phyloP scores from a whole-genome alignment of 2,329 filamentous ascomycete species.

The Bipolaris victoriae region DNA sequence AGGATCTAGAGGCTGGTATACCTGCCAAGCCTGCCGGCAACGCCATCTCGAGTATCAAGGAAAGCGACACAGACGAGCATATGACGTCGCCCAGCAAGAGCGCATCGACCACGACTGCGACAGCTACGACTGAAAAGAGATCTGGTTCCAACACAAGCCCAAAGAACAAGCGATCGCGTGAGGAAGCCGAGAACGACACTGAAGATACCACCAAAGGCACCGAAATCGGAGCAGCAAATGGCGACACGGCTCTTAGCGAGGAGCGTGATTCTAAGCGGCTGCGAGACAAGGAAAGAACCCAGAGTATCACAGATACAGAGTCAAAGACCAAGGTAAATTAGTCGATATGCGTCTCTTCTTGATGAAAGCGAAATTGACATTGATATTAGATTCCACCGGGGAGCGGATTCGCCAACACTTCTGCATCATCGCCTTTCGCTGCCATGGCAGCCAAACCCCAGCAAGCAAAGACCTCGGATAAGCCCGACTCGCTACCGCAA shows the following conservation, averaged over 20 bases:
- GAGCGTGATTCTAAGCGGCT: slow-evolving; percentile 47
- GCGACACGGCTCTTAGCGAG: slow-evolving; percentile 27
- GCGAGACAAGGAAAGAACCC: slow-evolving; percentile 40
- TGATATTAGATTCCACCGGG: slow-evolving; percentile 38
- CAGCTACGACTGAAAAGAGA: slow-evolving; percentile 13
- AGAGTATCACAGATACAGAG: slow-evolving; percentile 25
- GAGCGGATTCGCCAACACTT: slow-evolving; percentile 55
- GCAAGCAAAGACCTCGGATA: slow-evolving; percentile 29
- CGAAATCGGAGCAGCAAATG: slow-evolving; percentile 22
- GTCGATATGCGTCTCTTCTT: neutral
- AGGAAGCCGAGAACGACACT: slow-evolving; percentile 33
- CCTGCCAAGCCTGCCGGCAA: slow-evolving; percentile 44
- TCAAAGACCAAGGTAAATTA: slow-evolving; percentile 33
- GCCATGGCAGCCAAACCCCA: slow-evolving; percentile 49
- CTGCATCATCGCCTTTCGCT: slow-evolving; percentile 57
- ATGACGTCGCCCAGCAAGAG: slow-evolving; percentile 33
- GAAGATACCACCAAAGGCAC: slow-evolving; percentile 16
- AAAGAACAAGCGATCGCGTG: slow-evolving; percentile 57
- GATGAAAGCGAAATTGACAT: slow-evolving; percentile 16
- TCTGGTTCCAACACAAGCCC: slow-evolving; percentile 46
- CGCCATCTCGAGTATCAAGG: slow-evolving; percentile 38
- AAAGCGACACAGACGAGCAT: slow-evolving; percentile 37
- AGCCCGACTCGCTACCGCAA: slow-evolving; percentile 37
- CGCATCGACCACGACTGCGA: slow-evolving; percentile 7
- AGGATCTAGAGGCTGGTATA: slow-evolving; percentile 26